These are phyloP conservation scores for Monosiga brevicollis DNA, from an alignment of 78 protist species.

Conservation along the genomic window DNA sequence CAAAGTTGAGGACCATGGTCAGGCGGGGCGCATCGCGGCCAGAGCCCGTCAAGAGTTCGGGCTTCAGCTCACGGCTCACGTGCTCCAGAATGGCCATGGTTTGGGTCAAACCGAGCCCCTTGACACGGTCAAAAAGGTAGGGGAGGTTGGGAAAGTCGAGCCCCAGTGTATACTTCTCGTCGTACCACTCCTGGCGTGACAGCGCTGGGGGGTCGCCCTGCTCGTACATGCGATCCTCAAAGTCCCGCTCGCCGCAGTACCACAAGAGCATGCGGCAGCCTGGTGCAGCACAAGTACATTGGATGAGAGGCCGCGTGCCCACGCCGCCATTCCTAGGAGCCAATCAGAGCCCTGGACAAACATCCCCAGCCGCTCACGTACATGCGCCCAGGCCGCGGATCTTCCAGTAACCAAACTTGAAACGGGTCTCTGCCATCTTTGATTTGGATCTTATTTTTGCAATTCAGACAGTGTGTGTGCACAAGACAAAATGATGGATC, in stretches of 20 bases:
- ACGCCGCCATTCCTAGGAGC: too few species aligned
- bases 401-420: conserved; percentile 13
- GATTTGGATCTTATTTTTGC: too few species aligned
- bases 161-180: conserved; percentile 4
- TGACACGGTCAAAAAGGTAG: conserved; percentile 13
- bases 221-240: neutral
- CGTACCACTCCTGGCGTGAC: conserved; percentile 6
- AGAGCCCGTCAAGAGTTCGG: neutral
- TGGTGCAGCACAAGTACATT: too few species aligned
- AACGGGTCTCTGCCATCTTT: too few species aligned
- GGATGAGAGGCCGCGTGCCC: too few species aligned
- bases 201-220: neutral
- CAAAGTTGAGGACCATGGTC: too few species aligned
- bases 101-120: conserved; percentile 1
- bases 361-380: too few species aligned
- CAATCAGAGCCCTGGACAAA: too few species aligned
- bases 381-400: conserved; percentile 20
- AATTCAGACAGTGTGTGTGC: too few species aligned
- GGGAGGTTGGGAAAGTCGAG: conserved; percentile 25
- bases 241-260: neutral
- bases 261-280: neutral
- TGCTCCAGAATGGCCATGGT: conserved; percentile 6
- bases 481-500: too few species aligned
- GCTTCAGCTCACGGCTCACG: neutral
- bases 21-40: neutral